Evolutionary conservation across 2,329 filamentous ascomycete genomes (phyloP).

Genomic region (Claviceps africana): DNA sequence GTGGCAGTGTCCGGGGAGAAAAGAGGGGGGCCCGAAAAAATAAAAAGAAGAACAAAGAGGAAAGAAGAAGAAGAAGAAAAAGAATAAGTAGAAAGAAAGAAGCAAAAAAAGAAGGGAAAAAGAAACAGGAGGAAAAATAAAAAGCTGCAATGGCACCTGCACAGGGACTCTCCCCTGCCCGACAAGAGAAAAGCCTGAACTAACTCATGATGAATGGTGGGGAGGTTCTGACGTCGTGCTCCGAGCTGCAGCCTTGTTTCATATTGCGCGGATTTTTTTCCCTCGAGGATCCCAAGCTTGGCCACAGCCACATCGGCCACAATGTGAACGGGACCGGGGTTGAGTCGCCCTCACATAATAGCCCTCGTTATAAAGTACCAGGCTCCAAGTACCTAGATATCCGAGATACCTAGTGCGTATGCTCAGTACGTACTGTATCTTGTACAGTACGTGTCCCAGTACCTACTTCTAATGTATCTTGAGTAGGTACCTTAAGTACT

Average conservation of each 20-base stretch:
- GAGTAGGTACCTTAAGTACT: too few species aligned
- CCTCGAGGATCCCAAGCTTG: neutral
- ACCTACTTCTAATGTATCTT: too few species aligned
- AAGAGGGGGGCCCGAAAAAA: too few species aligned
- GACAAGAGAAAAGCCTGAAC: slow-evolving; percentile 15
- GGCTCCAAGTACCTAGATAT: too few species aligned
- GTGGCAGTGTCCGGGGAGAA: too few species aligned
- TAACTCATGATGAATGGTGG: slow-evolving; percentile 20
- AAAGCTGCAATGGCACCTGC: neutral
- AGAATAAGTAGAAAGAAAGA: neutral
- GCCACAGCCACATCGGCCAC: neutral
- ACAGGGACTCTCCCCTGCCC: neutral
- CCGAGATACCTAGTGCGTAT: too few species aligned
- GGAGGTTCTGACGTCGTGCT: slow-evolving; percentile 33
- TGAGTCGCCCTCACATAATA: neutral
- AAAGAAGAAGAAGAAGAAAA: neutral
- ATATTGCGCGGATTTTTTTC: slow-evolving; percentile 21
- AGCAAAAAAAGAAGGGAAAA: neutral
- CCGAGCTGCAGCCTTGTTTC: slow-evolving; percentile 38
- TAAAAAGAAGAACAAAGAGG: neutral
- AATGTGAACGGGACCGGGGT: neutral
- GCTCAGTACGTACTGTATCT: too few species aligned
- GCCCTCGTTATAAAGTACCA: too few species aligned
- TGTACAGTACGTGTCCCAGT: too few species aligned
- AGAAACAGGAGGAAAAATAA: neutral